These are phyloP conservation scores for Crataegus laevigata DNA, from an alignment of 306 rosid species.

Conservation along the genomic window DNA sequence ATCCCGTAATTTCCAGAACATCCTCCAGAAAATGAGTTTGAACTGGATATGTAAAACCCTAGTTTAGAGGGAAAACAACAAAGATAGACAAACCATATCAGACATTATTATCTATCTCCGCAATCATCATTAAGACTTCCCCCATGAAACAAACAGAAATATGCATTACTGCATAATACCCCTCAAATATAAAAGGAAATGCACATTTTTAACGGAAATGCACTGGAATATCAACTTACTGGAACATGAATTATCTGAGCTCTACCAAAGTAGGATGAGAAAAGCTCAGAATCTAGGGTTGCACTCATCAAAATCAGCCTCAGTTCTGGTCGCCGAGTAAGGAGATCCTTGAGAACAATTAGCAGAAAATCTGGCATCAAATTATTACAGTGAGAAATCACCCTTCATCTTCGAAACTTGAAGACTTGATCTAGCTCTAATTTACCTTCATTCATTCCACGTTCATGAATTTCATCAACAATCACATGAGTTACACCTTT, in stretches of 20 bases:
- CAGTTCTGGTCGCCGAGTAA: slow-evolving; percentile 74
- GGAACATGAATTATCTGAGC: slow-evolving; percentile 59
- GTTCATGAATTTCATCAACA: slow-evolving; percentile 98
- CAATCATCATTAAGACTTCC: background rate
- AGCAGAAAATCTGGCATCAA: slow-evolving; percentile 86
- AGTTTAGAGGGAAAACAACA: slow-evolving; percentile 3
- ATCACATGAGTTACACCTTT: slow-evolving; percentile 84
- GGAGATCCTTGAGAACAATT: slow-evolving; percentile 89
- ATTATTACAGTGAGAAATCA: slow-evolving; percentile 28
- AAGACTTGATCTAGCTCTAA: slow-evolving; percentile 9
- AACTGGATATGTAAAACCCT: slow-evolving; percentile 88
- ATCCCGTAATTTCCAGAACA: slow-evolving; percentile 75
- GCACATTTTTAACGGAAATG: background rate
- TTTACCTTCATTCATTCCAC: slow-evolving; percentile 98
- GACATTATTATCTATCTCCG: background rate
- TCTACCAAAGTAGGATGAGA: slow-evolving; percentile 68
- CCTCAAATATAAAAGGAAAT: background rate
- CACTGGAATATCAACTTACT: slow-evolving; percentile 30
- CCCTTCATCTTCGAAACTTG: slow-evolving; percentile 18
- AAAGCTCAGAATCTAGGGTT: slow-evolving; percentile 85
- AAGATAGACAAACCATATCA: background rate
- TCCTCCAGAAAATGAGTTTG: slow-evolving; percentile 77
- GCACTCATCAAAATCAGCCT: slow-evolving; percentile 96
- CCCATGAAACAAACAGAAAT: background rate
- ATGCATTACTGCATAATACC: background rate